Base-by-base conservation (phyloP, 805 yeast genomes). In the Candida mattraensis region DNA sequence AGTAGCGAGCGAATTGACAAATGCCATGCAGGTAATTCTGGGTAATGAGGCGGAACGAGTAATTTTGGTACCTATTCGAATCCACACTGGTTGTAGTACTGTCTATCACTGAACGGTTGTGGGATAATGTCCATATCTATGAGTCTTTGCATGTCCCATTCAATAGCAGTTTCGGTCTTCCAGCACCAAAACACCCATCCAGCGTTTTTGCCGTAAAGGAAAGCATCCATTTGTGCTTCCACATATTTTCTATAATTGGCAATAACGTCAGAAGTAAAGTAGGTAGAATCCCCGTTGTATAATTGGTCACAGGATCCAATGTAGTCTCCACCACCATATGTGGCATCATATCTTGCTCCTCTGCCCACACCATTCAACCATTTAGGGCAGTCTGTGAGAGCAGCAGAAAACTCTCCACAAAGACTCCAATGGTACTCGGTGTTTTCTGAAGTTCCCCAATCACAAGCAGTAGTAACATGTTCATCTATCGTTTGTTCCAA, bases 151-250 rank as follows among this genome's bases (percentile, higher is more conserved):
- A 85, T 72, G 63, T 86, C 95, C 97, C 97, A 89, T 60, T 89
- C 96, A 36, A 82, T 58, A 14, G 86, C 69, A 48, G 63, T 63
- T 64, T 89, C 96, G 18, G 95, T 84, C 70, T 88, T 89, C 83
- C 87, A 88, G 60, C 83, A 77, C 97, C 97, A 89, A 69, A 85
- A 83, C 39, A 87, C 75, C 96, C 96, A 89, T 20, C 98, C 98
- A 22, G 70, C 74, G 40, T 78, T 72, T 50, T 72, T 73, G 37
- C 61, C 65, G 31, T 56, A 42, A 19, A 43, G 35, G 54, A 70
- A 81, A 2, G 96, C 87, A 57, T 89, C 96, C 54, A 89, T 66
- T 70, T 89, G 96, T 31, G 96, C 95, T 66, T 89, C 96, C 33
- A 88, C 69, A 57, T 70, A 87, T 50, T 66, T 71, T 60, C 96